A percentile compares a stretch with the other conserved stretches of the same genome.
These are phyloP conservation scores for Fomes fomentarius DNA, from an alignment of 1,284 basidiomycete species.

Conservation along the genomic window DNA sequence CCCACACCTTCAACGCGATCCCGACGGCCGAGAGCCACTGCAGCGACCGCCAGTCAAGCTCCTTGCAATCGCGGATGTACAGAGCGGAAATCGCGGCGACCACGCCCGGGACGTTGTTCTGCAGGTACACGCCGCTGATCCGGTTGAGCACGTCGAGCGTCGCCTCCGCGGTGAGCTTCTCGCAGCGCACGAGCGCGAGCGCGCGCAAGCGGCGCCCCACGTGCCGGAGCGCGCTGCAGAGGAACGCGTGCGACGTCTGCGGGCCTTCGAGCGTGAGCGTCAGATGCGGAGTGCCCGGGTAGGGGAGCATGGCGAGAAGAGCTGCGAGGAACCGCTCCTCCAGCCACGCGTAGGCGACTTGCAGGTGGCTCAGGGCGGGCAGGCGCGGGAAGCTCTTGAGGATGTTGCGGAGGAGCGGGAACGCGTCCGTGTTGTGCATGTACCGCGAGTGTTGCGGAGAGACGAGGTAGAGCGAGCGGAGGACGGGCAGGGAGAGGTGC, in stretches of 20 bases:
- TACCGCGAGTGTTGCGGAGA: slow-evolving; percentile 13
- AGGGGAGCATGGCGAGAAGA: slow-evolving; percentile 30
- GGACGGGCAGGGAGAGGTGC: slow-evolving; percentile 27
- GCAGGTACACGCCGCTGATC: slow-evolving; percentile 19
- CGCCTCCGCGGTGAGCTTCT: slow-evolving; percentile 27
- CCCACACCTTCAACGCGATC: slow-evolving; percentile 22
- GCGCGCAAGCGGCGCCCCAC: slow-evolving; percentile 23
- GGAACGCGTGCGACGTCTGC: slow-evolving; percentile 27
- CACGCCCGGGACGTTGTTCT: slow-evolving; percentile 9
- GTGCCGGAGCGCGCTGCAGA: slow-evolving; percentile 18
- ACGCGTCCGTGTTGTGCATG: slow-evolving; percentile 11
- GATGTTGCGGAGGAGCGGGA: slow-evolving; percentile 31
- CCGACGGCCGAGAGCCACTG: slow-evolving; percentile 18
- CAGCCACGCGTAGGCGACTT: slow-evolving; percentile 34
- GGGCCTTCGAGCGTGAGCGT: slow-evolving; percentile 31
- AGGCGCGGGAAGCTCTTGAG: slow-evolving; percentile 32
- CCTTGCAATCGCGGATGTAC: slow-evolving; percentile 23
- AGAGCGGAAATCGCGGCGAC: slow-evolving; percentile 15
- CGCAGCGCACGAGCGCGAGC: slow-evolving; percentile 30
- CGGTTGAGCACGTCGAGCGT: slow-evolving; percentile 27
- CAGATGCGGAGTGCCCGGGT: slow-evolving; percentile 27
- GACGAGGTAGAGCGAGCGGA: slow-evolving; percentile 29
- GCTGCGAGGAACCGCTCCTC: slow-evolving; percentile 31
- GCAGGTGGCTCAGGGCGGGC: slow-evolving; percentile 27
- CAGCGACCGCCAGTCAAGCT: slow-evolving; percentile 22